Percentiles rank a stretch among this genome's conserved stretches.
These are phyloP conservation scores for Entomortierella beljakovae DNA, from an alignment of 192 early-diverging fungal genomes.

Conservation along the genomic window DNA sequence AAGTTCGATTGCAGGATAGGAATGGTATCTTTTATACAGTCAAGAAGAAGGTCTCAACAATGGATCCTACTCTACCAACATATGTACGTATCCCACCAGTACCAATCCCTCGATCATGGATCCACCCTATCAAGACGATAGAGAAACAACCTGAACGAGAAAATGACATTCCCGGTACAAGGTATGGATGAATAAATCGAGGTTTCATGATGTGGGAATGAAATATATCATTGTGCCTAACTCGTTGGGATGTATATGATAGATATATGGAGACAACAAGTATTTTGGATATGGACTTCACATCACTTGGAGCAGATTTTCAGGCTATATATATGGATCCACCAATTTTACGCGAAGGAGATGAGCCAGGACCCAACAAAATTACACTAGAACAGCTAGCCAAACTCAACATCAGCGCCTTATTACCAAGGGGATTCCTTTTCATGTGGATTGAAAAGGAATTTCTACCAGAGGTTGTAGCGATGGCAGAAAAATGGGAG, in stretches of 20 bases:
- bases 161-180: slow-evolving; percentile 38
- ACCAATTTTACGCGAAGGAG: slow-evolving; percentile 78
- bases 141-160: slow-evolving; percentile 31
- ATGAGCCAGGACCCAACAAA: slow-evolving; percentile 67
- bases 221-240: too few species aligned
- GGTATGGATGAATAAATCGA: too few species aligned
- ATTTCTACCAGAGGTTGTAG: slow-evolving; percentile 83
- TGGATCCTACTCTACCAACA: slow-evolving; percentile 88
- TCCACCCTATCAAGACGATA: slow-evolving; percentile 75
- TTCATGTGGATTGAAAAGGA: slow-evolving; percentile 98
- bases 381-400: slow-evolving; percentile 73
- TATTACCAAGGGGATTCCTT: slow-evolving; percentile 86
- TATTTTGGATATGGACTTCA: slow-evolving; percentile 62
- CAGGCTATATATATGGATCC: slow-evolving; percentile 95
- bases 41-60: slow-evolving; percentile 84
- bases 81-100: slow-evolving; percentile 89
- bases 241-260: too few species aligned
- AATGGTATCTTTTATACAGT: slow-evolving; percentile 88
- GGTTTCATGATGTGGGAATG: too few species aligned
- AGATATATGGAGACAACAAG: slow-evolving; percentile 58
- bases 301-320: slow-evolving; percentile 73
- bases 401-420: slow-evolving; percentile 63
- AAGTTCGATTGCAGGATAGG: slow-evolving; percentile 86
- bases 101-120: slow-evolving; percentile 90
- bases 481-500: slow-evolving; percentile 79